Conservation (phyloP, 768 basidiomycete genomes). For the Podaxis sp. region DNA sequence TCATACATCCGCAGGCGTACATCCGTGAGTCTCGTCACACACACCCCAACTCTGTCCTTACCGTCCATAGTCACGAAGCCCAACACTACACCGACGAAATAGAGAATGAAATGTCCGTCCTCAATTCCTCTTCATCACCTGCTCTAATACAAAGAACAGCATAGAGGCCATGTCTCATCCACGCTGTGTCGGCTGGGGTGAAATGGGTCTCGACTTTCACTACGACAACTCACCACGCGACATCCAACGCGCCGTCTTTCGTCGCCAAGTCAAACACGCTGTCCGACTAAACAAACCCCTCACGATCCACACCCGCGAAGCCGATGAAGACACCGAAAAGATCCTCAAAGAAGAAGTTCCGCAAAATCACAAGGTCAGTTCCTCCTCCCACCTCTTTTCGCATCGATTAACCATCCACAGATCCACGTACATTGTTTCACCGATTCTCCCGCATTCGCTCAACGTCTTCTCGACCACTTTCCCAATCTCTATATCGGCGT, state of each 20-base stretch:
- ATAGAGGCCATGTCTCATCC: constrained; percentile 77
- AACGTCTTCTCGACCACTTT: constrained; percentile 70
- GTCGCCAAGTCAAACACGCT: constrained; percentile 67
- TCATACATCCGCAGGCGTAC: constrained; percentile 51
- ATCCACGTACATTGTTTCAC: constrained; percentile 91
- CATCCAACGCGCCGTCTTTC: constrained; percentile 65
- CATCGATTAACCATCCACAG: constrained; percentile 31
- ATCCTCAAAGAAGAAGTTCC: constrained; percentile 81
- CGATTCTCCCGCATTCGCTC: constrained; percentile 74
- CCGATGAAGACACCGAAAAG: constrained; percentile 77
- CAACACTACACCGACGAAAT: constrained; percentile 64
- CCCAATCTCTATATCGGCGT: constrained; percentile 83
- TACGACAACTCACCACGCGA: constrained; percentile 76
- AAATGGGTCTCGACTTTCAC: constrained; percentile 87
- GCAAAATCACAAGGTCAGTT: constrained; percentile 56
- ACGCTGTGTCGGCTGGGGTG: constrained; percentile 85
- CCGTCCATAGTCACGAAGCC: constrained; percentile 62
- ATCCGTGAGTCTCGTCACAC: constrained; percentile 53
- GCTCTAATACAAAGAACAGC: constrained; percentile 31
- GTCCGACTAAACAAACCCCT: constrained; percentile 72
- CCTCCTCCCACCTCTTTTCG: background rate
- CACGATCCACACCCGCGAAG: constrained; percentile 86
- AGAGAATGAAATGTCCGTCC: constrained; percentile 64
- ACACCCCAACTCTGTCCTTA: constrained; percentile 1
- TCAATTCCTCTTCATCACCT: background rate